These are phyloP conservation scores for Aspergillus olivimuriae DNA, from an alignment of 495 filamentous ascomycete genomes.

Conservation along the genomic window DNA sequence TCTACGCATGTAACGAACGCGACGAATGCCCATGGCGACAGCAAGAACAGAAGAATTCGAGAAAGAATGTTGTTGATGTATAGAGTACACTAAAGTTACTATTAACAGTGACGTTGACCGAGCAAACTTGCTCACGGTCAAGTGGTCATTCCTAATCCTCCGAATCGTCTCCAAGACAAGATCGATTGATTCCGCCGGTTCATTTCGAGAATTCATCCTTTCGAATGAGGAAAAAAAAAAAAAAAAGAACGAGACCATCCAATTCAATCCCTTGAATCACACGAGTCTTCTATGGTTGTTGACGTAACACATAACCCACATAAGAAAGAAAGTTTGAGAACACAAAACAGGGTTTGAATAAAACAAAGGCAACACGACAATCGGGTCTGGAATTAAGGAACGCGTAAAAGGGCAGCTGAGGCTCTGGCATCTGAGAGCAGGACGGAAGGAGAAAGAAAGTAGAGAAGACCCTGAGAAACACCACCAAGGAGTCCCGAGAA, in stretches of 20 bases:
- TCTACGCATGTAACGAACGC: too few species aligned
- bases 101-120: background rate
- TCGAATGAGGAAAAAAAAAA: too few species aligned
- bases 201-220: too few species aligned
- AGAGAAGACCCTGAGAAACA: background rate
- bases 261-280: constrained; percentile 8
- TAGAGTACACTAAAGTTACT: background rate
- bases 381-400: background rate
- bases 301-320: constrained; percentile 28
- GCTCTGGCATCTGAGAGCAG: background rate
- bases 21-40: too few species aligned
- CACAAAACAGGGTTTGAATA: background rate
- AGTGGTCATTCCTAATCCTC: constrained; percentile 3
- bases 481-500: background rate
- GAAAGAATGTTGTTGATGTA: background rate
- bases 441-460: background rate
- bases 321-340: constrained; percentile 2
- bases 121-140: too few species aligned
- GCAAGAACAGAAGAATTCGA: too few species aligned
- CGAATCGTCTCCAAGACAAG: background rate
- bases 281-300: constrained; percentile 20
- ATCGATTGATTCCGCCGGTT: background rate
- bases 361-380: constrained; percentile 1
- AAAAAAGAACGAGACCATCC: constrained; percentile 16
- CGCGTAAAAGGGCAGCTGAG: background rate